These are phyloP conservation scores for Citrullus colocynthis DNA, from an alignment of 306 rosid species.

Conservation along the genomic window DNA sequence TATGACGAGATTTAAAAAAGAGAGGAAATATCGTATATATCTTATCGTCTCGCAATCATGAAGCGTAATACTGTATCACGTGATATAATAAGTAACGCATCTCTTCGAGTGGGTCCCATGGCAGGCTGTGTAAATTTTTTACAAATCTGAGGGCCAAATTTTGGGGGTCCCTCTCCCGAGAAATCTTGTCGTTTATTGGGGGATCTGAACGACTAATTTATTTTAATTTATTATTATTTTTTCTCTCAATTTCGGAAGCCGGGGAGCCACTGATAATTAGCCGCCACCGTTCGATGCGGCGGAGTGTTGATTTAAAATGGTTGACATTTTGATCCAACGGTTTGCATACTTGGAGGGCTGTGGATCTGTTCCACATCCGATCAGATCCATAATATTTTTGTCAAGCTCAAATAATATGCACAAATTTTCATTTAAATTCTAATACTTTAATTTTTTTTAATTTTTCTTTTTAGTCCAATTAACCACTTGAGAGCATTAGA, in stretches of 20 bases:
- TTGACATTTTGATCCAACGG: not conserved
- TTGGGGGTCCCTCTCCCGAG: slow-evolving; percentile 6
- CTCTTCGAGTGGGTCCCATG: slow-evolving; percentile 26
- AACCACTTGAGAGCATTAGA: no score
- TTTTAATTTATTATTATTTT: slow-evolving; percentile 14
- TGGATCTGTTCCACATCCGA: not conserved
- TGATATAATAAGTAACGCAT: slow-evolving; percentile 34
- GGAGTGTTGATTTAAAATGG: not conserved
- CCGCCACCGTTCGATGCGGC: slow-evolving; percentile 5
- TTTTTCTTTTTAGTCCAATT: no score
- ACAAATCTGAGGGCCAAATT: slow-evolving; percentile 17
- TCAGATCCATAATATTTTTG: not conserved
- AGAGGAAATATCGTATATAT: not conserved
- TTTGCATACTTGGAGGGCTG: not conserved
- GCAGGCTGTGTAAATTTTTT: slow-evolving; percentile 29
- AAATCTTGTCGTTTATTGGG: slow-evolving; percentile 49
- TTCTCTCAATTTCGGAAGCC: not conserved
- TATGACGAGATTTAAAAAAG: no score
- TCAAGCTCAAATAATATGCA: no score
- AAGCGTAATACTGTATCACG: slow-evolving; percentile 28
- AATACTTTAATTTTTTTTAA: no score
- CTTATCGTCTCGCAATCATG: slow-evolving; percentile 31
- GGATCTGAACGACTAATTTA: slow-evolving; percentile 39
- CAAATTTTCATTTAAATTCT: no score
- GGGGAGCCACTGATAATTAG: not conserved